Base-by-base conservation (phyloP, 1,139 yeast genomes). In the Saccharomyces pastorianus region DNA sequence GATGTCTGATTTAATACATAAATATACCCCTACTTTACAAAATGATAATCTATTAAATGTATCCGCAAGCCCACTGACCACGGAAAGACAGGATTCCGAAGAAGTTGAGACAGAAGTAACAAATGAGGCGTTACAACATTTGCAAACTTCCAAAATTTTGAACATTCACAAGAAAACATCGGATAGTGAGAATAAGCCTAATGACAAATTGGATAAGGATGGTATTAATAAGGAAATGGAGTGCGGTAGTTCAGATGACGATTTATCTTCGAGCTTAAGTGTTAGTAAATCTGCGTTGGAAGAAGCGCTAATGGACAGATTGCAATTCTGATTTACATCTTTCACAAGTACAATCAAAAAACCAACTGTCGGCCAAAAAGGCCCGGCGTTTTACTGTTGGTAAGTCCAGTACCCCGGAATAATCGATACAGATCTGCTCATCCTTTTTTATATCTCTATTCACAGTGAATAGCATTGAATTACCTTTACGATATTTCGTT, bases 391-490 rank as follows among this genome's bases (percentile, higher is more conserved):
- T 71, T 1, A 63, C 63, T 13, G 75, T 76, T 0, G 71, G 61
- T 54, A 80, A 78, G 41, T 76, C 69, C 20, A 75, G 65, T 49
- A 77, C 73, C 62, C 81, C 81, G 31, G 85, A 86, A 62, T 84
- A 84, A 56, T 80, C 80, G 46, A 84, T 84, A 64, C 82, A 82
- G 51, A 84, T 68, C 61, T 84, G 86, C 47, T 80, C 80, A 7
- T 76, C 80, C 2, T 63, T 57, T 1, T 55, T 50, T 8, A 84
- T 65, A 29, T 67, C 71, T 9, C 61, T 57, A 7, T 61, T 63
- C 3, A 77, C 62, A 20, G 62, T 68, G 59, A 76, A 77, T 1
- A 56, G 53, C 75, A 77, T 70, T 8, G 58, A 60, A 14, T 74
- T 64, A 1, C 69, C 73, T 0, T 52, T 53, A 23, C 80, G 67